A percentile compares a stretch with the other conserved stretches of the same genome.
These are phyloP conservation scores for Garcileccinum viscosum DNA, from an alignment of 1,284 basidiomycete species.

Conservation along the genomic window DNA sequence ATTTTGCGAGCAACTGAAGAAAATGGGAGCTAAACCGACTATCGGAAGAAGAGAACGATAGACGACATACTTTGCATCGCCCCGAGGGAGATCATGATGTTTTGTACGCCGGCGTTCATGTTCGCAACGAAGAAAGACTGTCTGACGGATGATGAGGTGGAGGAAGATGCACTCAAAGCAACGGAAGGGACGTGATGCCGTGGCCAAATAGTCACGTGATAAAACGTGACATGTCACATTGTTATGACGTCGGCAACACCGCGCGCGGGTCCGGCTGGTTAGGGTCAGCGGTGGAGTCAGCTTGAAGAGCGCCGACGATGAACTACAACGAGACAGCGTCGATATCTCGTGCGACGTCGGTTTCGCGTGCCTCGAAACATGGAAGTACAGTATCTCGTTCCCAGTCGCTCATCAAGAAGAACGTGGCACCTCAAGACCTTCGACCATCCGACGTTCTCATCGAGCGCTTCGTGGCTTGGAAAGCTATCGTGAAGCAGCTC, in stretches of 20 bases:
- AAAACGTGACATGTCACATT: conserved; percentile 28
- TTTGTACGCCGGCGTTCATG: conserved; percentile 66
- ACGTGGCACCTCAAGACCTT: conserved; percentile 87
- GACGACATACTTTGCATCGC: conserved; percentile 80
- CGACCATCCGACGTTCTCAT: conserved; percentile 96
- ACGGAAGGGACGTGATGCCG: not conserved
- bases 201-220: conserved; percentile 28
- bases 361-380: conserved; percentile 66
- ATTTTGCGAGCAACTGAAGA: conserved; percentile 84
- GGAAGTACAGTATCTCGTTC: conserved; percentile 76
- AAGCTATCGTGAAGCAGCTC: conserved; percentile 94
- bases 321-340: conserved; percentile 55
- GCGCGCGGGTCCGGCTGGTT: no score
- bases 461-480: conserved; percentile 93
- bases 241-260: conserved; percentile 38
- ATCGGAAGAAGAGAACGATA: not conserved
- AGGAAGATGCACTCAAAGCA: no score
- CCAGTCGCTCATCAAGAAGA: conserved; percentile 90
- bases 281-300: conserved; percentile 4
- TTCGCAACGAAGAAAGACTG: conserved; percentile 26
- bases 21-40: conserved; percentile 6
- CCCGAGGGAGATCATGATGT: conserved; percentile 85
- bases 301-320: conserved; percentile 23
- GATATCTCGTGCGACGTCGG: conserved; percentile 71
- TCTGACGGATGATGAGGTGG: no score